A percentile compares a stretch with the other conserved stretches of the same genome.
These are phyloP conservation scores for Cercophora newfieldiana DNA, from an alignment of 495 filamentous ascomycete genomes.

Conservation along the genomic window DNA sequence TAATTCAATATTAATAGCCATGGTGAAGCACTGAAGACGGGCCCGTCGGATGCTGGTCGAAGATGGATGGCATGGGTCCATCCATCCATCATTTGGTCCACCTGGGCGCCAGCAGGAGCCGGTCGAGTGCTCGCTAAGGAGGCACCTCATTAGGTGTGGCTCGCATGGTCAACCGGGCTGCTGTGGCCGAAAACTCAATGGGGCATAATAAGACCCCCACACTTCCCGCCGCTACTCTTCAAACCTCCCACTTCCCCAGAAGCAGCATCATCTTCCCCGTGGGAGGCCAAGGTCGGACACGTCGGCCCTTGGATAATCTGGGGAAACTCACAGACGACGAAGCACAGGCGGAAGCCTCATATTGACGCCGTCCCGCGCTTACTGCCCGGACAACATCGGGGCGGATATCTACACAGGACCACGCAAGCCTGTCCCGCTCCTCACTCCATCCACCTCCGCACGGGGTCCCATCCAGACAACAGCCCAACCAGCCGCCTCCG, in stretches of 20 bases:
- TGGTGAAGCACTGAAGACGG: no score
- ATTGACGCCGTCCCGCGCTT: background rate
- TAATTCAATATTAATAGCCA: background rate
- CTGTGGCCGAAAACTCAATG: constrained; percentile 19
- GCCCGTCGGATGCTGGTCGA: no score
- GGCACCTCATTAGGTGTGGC: constrained; percentile 8
- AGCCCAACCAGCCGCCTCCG: background rate
- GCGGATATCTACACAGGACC: background rate
- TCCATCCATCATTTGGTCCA: background rate
- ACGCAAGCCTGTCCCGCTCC: background rate
- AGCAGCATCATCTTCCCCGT: constrained; percentile 27
- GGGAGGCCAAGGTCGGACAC: constrained; percentile 32
- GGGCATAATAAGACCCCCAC: constrained; percentile 37
- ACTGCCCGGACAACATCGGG: background rate
- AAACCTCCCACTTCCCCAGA: constrained; percentile 33
- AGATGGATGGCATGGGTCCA: background rate
- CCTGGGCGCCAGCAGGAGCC: background rate
- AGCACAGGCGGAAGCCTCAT: background rate
- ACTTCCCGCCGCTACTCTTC: constrained; percentile 28
- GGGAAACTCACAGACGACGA: constrained; percentile 11
- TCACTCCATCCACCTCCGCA: background rate
- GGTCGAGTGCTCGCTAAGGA: constrained; percentile 10
- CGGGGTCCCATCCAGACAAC: background rate
- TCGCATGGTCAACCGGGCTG: constrained; percentile 10
- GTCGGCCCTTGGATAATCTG: constrained; percentile 14